Base-by-base conservation (phyloP, 176 grass and related monocot genomes). In the Musa beccarii region DNA sequence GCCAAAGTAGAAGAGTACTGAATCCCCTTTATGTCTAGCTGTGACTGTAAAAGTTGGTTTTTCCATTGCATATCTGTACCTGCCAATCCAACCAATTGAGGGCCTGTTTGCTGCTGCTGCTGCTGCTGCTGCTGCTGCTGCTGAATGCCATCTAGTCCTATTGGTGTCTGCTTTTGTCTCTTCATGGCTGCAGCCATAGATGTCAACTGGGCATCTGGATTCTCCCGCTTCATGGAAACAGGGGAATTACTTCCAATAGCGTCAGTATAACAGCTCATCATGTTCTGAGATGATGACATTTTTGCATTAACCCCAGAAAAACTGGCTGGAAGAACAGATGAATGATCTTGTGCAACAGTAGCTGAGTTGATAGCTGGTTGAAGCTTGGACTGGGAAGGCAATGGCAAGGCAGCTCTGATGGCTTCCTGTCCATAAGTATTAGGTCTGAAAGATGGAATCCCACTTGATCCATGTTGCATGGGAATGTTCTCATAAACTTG, bases 201-300 rank as follows among this genome's bases (percentile, higher is more conserved):
- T 15, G 61, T 23, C 20, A 89, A 62, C 17, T 84, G 84, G 34
- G 84, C 81, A 78, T 99, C 88, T 87, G 85, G 80, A 61, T 86
- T 87, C 74, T 99, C 95, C 75, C 86, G 87, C 86, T 99, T 99
- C 78, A 83, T 78, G 71, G 84, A 76, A 67, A 87, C 69, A 84
- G 84, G 88, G 34, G 88, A 65, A 78, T 89, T 96, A 70, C 52
- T 71, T 34, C 55, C 43, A 26, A 82, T 4, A 2, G 53, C 54
- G 53, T 71, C 68, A 53, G 89, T 66, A 83, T 77, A 87, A 81
- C 82, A 89, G 81, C 65, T 68, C 61, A 87, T 83, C 82, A 93
- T 59, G 71, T 79, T 87, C 61, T 87, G 90, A 79, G 84, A 83
- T 73, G 87, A 85, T 1, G 90, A 80, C 85, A 86, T 89, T 28